phyloP scores from a whole-genome alignment of 176 grass and related monocot species.

The Secale cereale region DNA sequence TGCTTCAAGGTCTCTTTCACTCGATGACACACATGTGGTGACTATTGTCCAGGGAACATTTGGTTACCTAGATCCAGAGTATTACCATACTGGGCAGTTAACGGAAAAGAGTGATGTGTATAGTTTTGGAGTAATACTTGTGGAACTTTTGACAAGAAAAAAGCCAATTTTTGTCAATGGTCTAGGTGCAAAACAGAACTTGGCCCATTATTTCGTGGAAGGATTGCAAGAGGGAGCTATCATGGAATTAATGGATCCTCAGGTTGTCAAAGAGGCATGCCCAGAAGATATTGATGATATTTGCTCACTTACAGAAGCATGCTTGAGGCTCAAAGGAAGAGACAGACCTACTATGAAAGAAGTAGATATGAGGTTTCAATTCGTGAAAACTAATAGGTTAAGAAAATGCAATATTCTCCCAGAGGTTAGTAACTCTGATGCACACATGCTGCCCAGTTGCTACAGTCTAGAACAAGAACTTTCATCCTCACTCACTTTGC shows the following conservation, averaged over 20 bases:
- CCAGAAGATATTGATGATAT: neutral
- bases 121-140: constrained; percentile 1
- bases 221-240: neutral
- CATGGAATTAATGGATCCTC: neutral
- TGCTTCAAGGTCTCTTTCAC: constrained; percentile 32
- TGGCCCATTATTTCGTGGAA: neutral
- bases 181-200: neutral
- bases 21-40: constrained; percentile 29
- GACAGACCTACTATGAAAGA: neutral
- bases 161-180: neutral
- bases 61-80: constrained; percentile 47
- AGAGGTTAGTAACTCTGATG: neutral
- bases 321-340: neutral
- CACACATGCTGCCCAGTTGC: too few relatives aligned
- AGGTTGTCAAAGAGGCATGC: neutral
- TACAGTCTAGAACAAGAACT: neutral
- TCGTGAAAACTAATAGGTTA: neutral
- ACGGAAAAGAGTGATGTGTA: constrained; percentile 14
- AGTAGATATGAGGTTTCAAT: neutral
- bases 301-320: neutral
- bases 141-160: neutral
- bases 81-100: constrained; percentile 27
- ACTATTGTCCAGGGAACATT: constrained; percentile 41
- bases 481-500: neutral
- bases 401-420: neutral